Conservation (phyloP, 2,329 filamentous ascomycete species). For the Pseudonectria buxi region DNA sequence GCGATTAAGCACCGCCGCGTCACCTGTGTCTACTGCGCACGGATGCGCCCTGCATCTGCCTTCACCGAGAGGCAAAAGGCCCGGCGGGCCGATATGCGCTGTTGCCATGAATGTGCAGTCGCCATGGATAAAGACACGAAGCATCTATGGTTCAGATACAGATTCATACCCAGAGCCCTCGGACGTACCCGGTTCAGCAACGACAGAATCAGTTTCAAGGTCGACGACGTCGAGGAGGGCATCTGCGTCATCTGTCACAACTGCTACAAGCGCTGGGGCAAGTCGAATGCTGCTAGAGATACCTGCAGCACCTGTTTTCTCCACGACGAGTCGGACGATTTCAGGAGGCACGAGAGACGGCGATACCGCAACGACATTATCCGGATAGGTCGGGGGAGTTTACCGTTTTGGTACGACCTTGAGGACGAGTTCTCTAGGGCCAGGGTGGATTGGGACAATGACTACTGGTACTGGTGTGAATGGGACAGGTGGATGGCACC, state of each 20-base stretch:
- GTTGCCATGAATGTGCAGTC: conserved; percentile 2
- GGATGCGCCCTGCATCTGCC: conserved; percentile 5
- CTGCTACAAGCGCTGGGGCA: conserved; percentile 6
- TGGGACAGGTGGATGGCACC: too few relatives aligned
- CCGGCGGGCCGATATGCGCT: background rate
- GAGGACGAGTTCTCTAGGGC: too few relatives aligned
- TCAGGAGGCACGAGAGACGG: too few relatives aligned
- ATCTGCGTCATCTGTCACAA: conserved; percentile 2
- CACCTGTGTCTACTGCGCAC: conserved; percentile 7
- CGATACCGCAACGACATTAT: too few relatives aligned
- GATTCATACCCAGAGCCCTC: background rate
- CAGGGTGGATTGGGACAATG: too few relatives aligned
- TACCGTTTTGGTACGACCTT: too few relatives aligned
- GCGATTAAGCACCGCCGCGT: conserved; percentile 2
- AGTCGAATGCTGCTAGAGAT: background rate
- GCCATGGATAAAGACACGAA: background rate
- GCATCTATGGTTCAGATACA: background rate
- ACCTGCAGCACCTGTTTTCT: conserved; percentile 4
- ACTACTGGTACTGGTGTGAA: too few relatives aligned
- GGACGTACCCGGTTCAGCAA: conserved; percentile 1
- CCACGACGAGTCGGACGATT: background rate
- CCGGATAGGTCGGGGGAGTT: too few relatives aligned
- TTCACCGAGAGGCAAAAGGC: conserved; percentile 7
- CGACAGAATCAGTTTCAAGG: background rate
- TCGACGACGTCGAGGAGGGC: conserved; percentile 2